Evolutionary conservation across 2,329 filamentous ascomycete species (phyloP), one percentile per base, ranked within the genome.

Genomic region (Colletotrichum lupini): DNA sequence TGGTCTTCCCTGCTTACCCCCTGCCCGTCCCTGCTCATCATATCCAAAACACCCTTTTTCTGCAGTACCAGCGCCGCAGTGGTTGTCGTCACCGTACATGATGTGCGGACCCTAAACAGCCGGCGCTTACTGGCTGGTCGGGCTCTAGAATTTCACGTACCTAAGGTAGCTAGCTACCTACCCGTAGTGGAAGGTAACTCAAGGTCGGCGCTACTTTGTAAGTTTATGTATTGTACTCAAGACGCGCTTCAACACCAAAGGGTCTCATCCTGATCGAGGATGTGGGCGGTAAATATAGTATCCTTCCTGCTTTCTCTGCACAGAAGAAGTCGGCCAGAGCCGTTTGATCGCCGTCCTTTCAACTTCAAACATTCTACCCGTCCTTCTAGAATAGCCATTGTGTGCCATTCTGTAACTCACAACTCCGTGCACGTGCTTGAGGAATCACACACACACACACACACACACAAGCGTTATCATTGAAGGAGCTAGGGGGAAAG

Each of bases 21-120:
- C 37, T 42, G 37, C 37, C 14, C 24, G 24, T 30, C 59, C 59
- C 37, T 49, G 60, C 35, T n/a, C 32, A 32, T 53, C 16, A 49
- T 46, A 35, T 22, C 26, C 35, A 16, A 42, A 28, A 14, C 24
- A 42, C 37, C 30, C 30, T 22, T 58, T 7, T 19, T 60, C 55
- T 26, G 55, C 55, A 37, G 55, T 42, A 59, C 28, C 42, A 24
- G 30, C 3, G 30, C 30, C 56, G 52, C 62, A 42, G 16, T 65
- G 12, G 22, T 19, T 70, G 62, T 70, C 68, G 68, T 70, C 68
- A 67, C 55, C 62, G 28, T 55, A 32, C 55, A 70, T 60, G 42
- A 26, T 24, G 30, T 55, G 28, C 24, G 62, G 46, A 55, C 55
- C 55, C 26, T 16, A 28, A 16, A 49, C 30, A 26, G 16, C 60